Conservation (phyloP, 371 early-diverging fungal genomes). For the Entomophthora muscae region DNA sequence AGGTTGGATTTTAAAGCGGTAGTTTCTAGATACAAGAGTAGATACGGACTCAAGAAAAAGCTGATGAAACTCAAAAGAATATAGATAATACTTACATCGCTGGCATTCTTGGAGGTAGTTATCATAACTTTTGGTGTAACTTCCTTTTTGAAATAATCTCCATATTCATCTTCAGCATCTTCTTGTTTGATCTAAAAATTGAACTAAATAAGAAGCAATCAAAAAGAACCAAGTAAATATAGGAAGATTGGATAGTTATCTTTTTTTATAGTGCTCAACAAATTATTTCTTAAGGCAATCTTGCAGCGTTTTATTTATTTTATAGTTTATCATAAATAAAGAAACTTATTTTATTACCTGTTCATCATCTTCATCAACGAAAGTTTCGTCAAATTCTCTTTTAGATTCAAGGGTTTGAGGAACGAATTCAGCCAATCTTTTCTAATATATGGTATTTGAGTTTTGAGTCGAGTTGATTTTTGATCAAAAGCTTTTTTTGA, state of each 20-base stretch:
- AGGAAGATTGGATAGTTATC: background rate
- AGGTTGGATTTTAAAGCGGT: too few species aligned
- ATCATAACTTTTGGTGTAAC: conserved; percentile 82
- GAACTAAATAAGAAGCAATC: too few species aligned
- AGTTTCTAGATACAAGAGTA: too few species aligned
- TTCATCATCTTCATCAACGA: conserved; percentile 64
- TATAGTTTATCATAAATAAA: too few species aligned
- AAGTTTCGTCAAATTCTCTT: conserved; percentile 83
- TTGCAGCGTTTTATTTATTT: background rate
- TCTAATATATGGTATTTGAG: conserved; percentile 17
- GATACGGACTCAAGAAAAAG: too few species aligned
- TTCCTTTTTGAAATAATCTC: conserved; percentile 66
- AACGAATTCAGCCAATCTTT: conserved; percentile 74
- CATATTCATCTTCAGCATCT: conserved; percentile 84
- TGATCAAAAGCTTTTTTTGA: too few species aligned
- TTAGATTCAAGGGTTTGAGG: conserved; percentile 86
- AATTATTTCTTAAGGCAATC: background rate
- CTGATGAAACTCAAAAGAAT: too few species aligned
- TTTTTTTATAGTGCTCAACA: background rate
- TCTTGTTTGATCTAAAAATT: conserved; percentile 54
- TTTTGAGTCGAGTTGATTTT: background rate
- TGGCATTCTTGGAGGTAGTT: conserved; percentile 65
- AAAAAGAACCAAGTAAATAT: too few species aligned
- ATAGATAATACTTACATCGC: conserved; percentile 15
- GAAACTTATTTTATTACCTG: too few species aligned